Evolutionary conservation across 352 stramenopile species (phyloP).

Genomic region (Thalassiosira hispida): DNA sequence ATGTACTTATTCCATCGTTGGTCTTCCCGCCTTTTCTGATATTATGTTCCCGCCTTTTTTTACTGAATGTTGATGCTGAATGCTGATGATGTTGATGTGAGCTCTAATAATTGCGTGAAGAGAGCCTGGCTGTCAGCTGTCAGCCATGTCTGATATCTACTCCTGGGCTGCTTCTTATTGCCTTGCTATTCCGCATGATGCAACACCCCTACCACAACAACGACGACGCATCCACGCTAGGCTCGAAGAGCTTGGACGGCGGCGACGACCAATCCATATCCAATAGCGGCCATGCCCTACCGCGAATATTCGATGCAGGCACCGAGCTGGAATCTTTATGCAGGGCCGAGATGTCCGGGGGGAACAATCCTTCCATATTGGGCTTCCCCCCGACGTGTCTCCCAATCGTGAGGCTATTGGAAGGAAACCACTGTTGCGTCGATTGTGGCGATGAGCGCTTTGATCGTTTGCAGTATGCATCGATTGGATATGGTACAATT

Average conservation of each 20-base stretch:
- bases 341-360: conserved; percentile 14
- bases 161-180: no score
- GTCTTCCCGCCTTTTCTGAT: no score
- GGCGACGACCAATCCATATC: conserved; percentile 1
- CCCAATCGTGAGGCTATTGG: conserved; percentile 31
- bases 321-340: conserved; percentile 40
- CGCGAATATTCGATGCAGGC: conserved; percentile 28
- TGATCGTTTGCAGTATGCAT: conserved; percentile 26
- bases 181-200: no score
- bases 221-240: conserved; percentile 24
- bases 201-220: conserved; percentile 18
- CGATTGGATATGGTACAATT: conserved; percentile 46
- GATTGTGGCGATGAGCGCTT: conserved; percentile 38
- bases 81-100: no score
- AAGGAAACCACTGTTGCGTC: conserved; percentile 50
- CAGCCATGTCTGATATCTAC: no score
- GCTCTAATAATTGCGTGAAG: no score
- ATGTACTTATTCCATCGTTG: no score
- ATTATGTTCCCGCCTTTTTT: no score
- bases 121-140: no score
- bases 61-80: no score
- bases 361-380: background rate
- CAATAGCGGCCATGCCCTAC: conserved; percentile 6
- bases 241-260: conserved; percentile 11
- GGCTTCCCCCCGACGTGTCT: conserved; percentile 28